These are phyloP conservation scores for Solanum bulbocastanum DNA, from an alignment of 257 asterid genomes.

Conservation along the genomic window DNA sequence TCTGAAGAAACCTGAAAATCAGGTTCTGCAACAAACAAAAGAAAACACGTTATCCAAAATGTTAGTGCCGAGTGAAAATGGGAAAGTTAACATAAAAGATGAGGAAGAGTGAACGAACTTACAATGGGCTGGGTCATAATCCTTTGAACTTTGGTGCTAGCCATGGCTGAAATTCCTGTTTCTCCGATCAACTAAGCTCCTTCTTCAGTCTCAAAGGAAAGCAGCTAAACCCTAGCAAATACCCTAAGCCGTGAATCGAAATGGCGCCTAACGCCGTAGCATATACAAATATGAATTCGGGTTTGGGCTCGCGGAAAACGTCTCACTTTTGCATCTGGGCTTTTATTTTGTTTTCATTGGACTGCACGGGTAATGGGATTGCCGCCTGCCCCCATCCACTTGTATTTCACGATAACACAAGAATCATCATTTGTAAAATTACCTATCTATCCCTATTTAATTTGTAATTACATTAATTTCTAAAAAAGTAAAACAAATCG, in stretches of 20 bases:
- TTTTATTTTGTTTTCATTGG: background rate
- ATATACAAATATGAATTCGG: background rate
- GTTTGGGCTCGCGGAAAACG: background rate
- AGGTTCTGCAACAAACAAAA: conserved; percentile 14
- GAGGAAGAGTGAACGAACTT: background rate
- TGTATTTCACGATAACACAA: no score
- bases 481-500: no score
- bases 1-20: conserved; percentile 55
- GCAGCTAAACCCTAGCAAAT: conserved; percentile 1
- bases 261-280: background rate
- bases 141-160: conserved; percentile 11
- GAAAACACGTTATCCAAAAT: background rate
- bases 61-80: background rate
- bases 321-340: background rate
- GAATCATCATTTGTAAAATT: no score
- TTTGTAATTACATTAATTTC: no score
- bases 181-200: background rate
- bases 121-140: conserved; percentile 13
- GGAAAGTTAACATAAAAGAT: background rate
- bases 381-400: background rate
- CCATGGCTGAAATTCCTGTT: conserved; percentile 1
- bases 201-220: background rate
- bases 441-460: no score
- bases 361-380: background rate
- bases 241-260: background rate